These are phyloP conservation scores for Immersiella caudata DNA, from an alignment of 495 filamentous ascomycete genomes.

Conservation along the genomic window DNA sequence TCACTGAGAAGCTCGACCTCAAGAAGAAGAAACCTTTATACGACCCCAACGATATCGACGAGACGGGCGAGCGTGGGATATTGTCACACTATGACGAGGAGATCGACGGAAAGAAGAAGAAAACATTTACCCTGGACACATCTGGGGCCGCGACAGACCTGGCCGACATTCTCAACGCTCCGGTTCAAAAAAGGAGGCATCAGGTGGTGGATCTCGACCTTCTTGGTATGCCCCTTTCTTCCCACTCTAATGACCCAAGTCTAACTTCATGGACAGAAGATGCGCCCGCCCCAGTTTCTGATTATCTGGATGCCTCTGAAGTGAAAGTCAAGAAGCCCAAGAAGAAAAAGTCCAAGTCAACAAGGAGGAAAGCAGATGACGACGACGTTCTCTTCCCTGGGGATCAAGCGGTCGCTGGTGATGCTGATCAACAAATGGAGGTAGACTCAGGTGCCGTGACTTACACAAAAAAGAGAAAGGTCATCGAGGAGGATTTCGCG, in stretches of 20 bases:
- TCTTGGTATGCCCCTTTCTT: constrained; percentile 43
- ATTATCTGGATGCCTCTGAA: constrained; percentile 84
- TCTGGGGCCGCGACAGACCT: constrained; percentile 68
- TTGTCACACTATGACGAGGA: constrained; percentile 94
- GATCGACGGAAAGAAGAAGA: constrained; percentile 88
- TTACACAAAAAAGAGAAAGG: constrained; percentile 61
- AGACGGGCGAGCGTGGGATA: constrained; percentile 65
- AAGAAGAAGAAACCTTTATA: constrained; percentile 94
- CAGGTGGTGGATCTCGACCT: constrained; percentile 78
- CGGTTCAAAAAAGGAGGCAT: constrained; percentile 63
- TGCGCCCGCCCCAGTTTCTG: constrained; percentile 61
- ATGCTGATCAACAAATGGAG: constrained; percentile 69
- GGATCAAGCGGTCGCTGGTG: constrained; percentile 40
- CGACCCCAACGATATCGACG: constrained; percentile 75
- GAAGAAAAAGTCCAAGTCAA: constrained; percentile 84
- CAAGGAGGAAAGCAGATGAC: constrained; percentile 70
- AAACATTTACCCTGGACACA: constrained; percentile 82
- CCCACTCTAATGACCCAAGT: constrained; percentile 2
- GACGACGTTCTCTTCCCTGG: constrained; percentile 72
- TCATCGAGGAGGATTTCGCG: constrained; percentile 70
- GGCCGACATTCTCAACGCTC: constrained; percentile 57
- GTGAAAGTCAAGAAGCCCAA: constrained; percentile 92
- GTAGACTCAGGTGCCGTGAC: constrained; percentile 60
- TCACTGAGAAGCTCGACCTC: constrained; percentile 74
- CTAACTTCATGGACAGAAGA: constrained; percentile 56